phyloP scores from a whole-genome alignment of 495 filamentous ascomycete species.

The Talaromyces stipitatus region DNA sequence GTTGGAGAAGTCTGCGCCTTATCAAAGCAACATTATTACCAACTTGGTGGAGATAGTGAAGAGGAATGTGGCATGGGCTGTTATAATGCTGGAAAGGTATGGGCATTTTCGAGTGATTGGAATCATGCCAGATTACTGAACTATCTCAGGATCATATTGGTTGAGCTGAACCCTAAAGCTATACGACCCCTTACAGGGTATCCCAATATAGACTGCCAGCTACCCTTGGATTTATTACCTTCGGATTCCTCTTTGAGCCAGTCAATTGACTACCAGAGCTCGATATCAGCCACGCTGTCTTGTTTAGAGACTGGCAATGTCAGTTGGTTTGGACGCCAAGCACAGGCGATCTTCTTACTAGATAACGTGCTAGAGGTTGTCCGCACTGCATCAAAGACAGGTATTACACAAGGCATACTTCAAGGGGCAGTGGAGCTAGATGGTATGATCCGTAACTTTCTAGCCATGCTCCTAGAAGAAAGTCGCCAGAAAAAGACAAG shows the following conservation, averaged over 20 bases:
- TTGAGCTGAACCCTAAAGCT: not conserved
- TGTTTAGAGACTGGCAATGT: not conserved
- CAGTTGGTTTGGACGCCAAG: not conserved
- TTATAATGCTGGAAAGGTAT: slow-evolving; percentile 1
- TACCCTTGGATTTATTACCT: not conserved
- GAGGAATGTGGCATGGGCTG: not conserved
- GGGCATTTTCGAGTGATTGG: not conserved
- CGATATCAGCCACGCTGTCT: not conserved
- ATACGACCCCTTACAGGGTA: not conserved
- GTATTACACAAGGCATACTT: not conserved
- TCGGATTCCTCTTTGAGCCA: not conserved
- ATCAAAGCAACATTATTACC: not conserved
- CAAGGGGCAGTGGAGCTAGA: not conserved
- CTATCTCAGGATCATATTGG: not conserved
- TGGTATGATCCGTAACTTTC: not conserved
- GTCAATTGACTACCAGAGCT: not conserved
- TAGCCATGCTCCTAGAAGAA: not conserved
- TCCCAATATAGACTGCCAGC: not conserved
- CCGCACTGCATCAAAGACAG: not conserved
- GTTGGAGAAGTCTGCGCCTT: not conserved
- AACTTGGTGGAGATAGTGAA: not conserved
- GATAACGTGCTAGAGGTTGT: not conserved
- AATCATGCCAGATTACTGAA: not conserved
- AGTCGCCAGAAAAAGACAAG: not conserved
- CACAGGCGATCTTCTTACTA: not conserved